These are phyloP conservation scores for Ascodesmis nigricans DNA, from an alignment of 495 filamentous ascomycete genomes.

Conservation along the genomic window DNA sequence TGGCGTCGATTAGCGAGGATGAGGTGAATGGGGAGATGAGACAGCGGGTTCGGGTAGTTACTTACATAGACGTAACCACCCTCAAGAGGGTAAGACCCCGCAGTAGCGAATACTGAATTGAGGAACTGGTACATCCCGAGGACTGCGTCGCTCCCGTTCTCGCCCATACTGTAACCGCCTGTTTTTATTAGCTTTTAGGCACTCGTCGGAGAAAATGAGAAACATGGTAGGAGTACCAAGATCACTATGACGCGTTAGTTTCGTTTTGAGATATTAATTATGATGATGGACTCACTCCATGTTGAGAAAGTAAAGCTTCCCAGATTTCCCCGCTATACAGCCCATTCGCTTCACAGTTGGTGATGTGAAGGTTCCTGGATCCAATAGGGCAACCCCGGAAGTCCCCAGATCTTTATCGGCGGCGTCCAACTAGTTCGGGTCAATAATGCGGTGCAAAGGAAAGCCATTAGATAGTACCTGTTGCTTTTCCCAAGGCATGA, in stretches of 20 bases:
- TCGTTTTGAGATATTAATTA: too few relatives aligned
- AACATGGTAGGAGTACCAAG: slow-evolving; percentile 19
- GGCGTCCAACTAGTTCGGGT: slow-evolving; percentile 17
- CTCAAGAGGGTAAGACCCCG: slow-evolving; percentile 26
- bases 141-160: slow-evolving; percentile 21
- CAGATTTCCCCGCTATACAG: slow-evolving; percentile 19
- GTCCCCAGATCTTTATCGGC: slow-evolving; percentile 22
- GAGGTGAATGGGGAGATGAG: slow-evolving; percentile 20
- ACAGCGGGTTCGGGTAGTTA: slow-evolving; percentile 10
- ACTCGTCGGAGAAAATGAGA: slow-evolving; percentile 21
- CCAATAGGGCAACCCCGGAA: slow-evolving; percentile 23
- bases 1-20: slow-evolving; percentile 24
- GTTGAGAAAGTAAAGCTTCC: slow-evolving; percentile 21
- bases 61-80: slow-evolving; percentile 28
- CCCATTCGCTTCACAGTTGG: slow-evolving; percentile 21
- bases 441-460: slow-evolving; percentile 23
- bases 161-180: slow-evolving; percentile 25
- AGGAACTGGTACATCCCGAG: slow-evolving; percentile 22
- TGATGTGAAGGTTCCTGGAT: slow-evolving; percentile 24
- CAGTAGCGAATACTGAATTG: slow-evolving; percentile 25
- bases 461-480: too few relatives aligned
- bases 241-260: too few relatives aligned
- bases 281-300: slow-evolving; percentile 22
- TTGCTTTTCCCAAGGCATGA: slow-evolving; percentile 14
- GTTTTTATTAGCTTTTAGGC: slow-evolving; percentile 26